Evolutionary conservation across 2,329 filamentous ascomycete species (phyloP).

Genomic region (Thielaviopsis ethacetica): DNA sequence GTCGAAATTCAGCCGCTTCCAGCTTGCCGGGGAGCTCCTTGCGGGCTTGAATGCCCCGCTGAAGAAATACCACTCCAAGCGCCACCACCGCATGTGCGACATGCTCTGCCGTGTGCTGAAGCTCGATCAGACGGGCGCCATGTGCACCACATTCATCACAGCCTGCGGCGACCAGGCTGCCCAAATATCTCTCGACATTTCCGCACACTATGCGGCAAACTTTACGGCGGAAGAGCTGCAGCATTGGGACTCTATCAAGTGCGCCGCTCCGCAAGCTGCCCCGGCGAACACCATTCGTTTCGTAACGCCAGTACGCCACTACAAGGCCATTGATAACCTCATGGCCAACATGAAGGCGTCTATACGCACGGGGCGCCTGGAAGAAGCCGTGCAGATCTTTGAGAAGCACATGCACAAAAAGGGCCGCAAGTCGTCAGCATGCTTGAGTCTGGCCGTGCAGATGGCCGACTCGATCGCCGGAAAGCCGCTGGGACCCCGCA

Average conservation of each 20-base stretch:
- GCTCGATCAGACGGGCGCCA: constrained; percentile 3
- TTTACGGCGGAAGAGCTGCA: background rate
- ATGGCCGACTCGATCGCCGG: background rate
- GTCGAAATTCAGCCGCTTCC: background rate
- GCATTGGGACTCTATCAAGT: background rate
- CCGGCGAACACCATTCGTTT: background rate
- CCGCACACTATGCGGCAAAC: background rate
- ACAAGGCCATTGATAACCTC: constrained; percentile 1
- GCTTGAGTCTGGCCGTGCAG: constrained; percentile 6
- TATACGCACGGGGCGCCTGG: background rate
- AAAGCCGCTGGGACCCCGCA: background rate
- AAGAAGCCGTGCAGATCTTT: constrained; percentile 1
- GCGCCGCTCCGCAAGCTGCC: background rate
- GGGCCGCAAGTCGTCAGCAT: constrained; percentile 3
- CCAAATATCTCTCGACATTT: constrained; percentile 3
- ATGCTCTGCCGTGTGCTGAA: constrained; percentile 4
- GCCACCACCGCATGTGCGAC: constrained; percentile 5
- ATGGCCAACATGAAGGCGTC: constrained; percentile 8
- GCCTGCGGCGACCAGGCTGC: background rate
- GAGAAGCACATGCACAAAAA: constrained; percentile 4
- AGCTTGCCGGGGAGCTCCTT: constrained; percentile 4
- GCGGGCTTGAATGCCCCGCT: background rate
- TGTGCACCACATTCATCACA: background rate
- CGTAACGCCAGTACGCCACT: background rate
- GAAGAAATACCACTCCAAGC: background rate